Conservation (phyloP, 345 rosid genomes). For the Citrus sinensis region DVS_A1.0 CM039163.1:16379001-16379500, state of each 20-base stretch:
- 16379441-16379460: neutral
- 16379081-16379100: slow-evolving; percentile 57
- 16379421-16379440: neutral
- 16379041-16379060: neutral
- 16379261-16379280: neutral
- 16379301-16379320: neutral
- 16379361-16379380: neutral
- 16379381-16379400: neutral
- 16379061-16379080: slow-evolving; percentile 1
- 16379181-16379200: slow-evolving; percentile 14
- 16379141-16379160: slow-evolving; percentile 61
- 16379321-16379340: neutral
- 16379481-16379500: neutral
- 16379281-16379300: neutral
- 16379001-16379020: neutral
- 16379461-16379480: neutral
- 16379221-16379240: neutral
- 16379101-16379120: slow-evolving; percentile 94
- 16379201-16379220: neutral
- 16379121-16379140: slow-evolving; percentile 80
- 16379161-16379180: slow-evolving; percentile 98
- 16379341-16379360: neutral
- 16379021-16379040: neutral
- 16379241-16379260: neutral
- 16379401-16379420: neutral